phyloP scores from a whole-genome alignment of 257 asterid genomes.

The Nicotiana attenuata region DNA sequence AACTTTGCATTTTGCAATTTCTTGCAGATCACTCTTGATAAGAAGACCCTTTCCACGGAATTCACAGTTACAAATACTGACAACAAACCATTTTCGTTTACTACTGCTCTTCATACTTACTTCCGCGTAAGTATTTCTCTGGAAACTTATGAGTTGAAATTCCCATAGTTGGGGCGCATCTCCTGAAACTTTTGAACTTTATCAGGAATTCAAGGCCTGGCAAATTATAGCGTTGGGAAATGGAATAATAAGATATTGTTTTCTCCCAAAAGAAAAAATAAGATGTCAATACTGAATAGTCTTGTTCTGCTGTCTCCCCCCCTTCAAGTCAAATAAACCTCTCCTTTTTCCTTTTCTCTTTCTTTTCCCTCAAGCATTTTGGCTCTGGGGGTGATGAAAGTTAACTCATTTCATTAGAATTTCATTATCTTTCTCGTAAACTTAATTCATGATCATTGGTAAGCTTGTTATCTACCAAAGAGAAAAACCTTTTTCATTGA shows the following conservation, averaged over 20 bases:
- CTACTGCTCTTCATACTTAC: constrained; percentile 90
- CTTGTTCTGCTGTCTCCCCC: not conserved
- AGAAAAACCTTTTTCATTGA: not conserved
- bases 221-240: not conserved
- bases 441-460: not conserved
- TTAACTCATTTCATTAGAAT: not conserved
- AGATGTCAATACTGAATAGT: not conserved
- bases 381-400: not conserved
- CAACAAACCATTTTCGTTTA: constrained; percentile 75
- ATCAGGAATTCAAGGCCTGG: not conserved
- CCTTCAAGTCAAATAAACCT: not conserved
- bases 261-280: not conserved
- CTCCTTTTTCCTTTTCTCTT: not conserved
- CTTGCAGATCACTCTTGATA: constrained; percentile 64
- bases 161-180: not conserved
- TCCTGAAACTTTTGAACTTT: not conserved
- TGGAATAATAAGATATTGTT: not conserved
- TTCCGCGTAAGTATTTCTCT: constrained; percentile 53
- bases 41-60: constrained; percentile 73
- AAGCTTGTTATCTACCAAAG: not conserved
- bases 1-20: constrained; percentile 18
- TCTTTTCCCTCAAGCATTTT: not conserved
- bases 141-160: not conserved
- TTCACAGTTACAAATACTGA: constrained; percentile 70
- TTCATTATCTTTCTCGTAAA: not conserved